phyloP scores from a whole-genome alignment of 1,284 basidiomycete species.

The Albatrellus sp. region DNA sequence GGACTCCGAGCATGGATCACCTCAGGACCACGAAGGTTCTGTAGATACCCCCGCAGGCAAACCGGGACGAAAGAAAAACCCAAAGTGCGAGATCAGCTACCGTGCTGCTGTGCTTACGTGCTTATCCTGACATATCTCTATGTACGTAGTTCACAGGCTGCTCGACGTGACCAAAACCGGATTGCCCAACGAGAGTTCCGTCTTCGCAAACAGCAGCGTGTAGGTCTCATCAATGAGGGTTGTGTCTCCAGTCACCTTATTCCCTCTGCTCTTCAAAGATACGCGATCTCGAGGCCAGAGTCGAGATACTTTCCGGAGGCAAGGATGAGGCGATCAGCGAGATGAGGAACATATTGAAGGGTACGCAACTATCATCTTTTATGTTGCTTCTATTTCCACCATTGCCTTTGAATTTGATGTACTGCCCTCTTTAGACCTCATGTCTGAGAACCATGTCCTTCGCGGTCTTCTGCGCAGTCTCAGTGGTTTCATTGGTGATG shows the following conservation, averaged over 20 bases:
- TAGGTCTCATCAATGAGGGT: constrained; percentile 18
- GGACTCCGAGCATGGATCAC: constrained; percentile 55
- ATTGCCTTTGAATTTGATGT: constrained; percentile 4
- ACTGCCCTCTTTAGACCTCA: constrained; percentile 41
- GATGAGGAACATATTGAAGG: constrained; percentile 71
- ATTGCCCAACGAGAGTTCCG: constrained; percentile 90
- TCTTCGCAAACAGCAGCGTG: constrained; percentile 77
- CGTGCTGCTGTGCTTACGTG: constrained; percentile 18
- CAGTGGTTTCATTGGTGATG: constrained; percentile 75
- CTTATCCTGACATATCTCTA: constrained; percentile 10
- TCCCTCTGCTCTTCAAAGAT: constrained; percentile 38
- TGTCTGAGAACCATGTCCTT: constrained; percentile 80
- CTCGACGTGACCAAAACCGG: constrained; percentile 79
- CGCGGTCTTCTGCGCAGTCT: constrained; percentile 68
- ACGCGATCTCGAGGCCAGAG: constrained; percentile 83
- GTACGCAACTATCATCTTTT: constrained; percentile 21
- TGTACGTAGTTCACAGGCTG: constrained; percentile 65
- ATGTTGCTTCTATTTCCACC: constrained; percentile 6
- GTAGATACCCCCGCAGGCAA: constrained; percentile 32
- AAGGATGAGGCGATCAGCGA: constrained; percentile 80
- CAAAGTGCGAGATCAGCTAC: constrained; percentile 46
- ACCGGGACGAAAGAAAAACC: constrained; percentile 77
- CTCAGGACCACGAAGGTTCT: constrained; percentile 20
- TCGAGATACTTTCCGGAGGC: constrained; percentile 81
- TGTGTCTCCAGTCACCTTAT: constrained; percentile 5